Percentiles rank a stretch among this genome's conserved stretches.
phyloP scores from a whole-genome alignment of 352 stramenopile genomes.

The Plasmopara muralis region DNA sequence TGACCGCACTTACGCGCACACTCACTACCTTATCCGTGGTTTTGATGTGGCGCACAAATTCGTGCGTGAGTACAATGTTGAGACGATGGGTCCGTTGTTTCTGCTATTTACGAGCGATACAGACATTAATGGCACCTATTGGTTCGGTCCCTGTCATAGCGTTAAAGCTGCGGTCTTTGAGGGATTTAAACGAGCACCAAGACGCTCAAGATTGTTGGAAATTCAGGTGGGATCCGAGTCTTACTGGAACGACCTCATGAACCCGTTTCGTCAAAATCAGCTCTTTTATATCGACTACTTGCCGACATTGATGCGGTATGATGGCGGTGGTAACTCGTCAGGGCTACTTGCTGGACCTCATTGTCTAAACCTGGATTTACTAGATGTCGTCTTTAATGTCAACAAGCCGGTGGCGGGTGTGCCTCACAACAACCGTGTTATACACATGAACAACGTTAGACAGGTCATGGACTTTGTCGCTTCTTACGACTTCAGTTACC shows the following conservation, averaged over 20 bases:
- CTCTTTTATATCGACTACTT: slow-evolving; percentile 82
- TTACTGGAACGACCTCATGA: slow-evolving; percentile 70
- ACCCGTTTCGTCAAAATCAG: slow-evolving; percentile 72
- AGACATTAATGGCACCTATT: slow-evolving; percentile 67
- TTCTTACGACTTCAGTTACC: slow-evolving; percentile 61
- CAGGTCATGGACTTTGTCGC: slow-evolving; percentile 48
- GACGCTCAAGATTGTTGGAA: slow-evolving; percentile 57
- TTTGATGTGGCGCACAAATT: slow-evolving; percentile 70
- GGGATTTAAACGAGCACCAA: slow-evolving; percentile 54
- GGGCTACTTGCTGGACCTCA: slow-evolving; percentile 65
- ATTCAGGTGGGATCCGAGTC: slow-evolving; percentile 49
- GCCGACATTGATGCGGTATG: slow-evolving; percentile 71
- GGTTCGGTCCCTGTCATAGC: slow-evolving; percentile 58
- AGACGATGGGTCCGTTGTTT: slow-evolving; percentile 55
- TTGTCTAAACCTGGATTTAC: slow-evolving; percentile 47
- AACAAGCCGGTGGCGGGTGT: slow-evolving; percentile 27
- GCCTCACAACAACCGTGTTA: slow-evolving; percentile 44
- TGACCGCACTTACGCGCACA: slow-evolving; percentile 45
- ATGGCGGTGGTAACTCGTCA: slow-evolving; percentile 65
- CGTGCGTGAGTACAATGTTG: slow-evolving; percentile 67
- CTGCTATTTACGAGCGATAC: slow-evolving; percentile 73
- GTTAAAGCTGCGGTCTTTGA: slow-evolving; percentile 52
- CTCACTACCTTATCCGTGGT: slow-evolving; percentile 54
- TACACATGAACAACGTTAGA: slow-evolving; percentile 30
- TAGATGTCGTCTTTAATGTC: slow-evolving; percentile 66